Evolutionary conservation across 2,329 filamentous ascomycete species (phyloP).

Genomic region (Teratosphaeria pseudoeucalypti): DNA sequence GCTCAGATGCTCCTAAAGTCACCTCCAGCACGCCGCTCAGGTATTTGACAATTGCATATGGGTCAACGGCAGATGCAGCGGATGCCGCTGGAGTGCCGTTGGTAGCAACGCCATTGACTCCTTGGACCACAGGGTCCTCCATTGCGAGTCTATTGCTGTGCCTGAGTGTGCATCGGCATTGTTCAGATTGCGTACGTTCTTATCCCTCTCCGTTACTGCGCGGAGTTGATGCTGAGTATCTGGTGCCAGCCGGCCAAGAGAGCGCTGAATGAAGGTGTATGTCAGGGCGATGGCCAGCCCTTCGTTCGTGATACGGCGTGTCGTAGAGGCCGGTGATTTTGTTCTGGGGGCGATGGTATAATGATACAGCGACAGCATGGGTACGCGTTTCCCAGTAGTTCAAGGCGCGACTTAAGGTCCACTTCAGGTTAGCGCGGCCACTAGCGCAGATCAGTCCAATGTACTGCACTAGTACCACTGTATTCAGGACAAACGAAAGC

Average conservation of each 20-base stretch:
- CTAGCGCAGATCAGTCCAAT: background rate
- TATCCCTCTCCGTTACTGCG: background rate
- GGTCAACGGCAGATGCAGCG: slow-evolving; percentile 28
- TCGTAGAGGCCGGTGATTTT: background rate
- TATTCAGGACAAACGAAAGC: no score
- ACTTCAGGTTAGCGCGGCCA: background rate
- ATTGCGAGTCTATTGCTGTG: slow-evolving; percentile 12
- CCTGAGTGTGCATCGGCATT: background rate
- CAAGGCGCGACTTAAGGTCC: background rate
- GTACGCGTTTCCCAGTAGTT: background rate
- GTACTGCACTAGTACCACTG: no score
- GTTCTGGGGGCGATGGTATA: background rate
- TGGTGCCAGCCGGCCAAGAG: background rate
- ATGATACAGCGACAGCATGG: background rate
- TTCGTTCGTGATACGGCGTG: background rate
- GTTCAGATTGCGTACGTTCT: background rate
- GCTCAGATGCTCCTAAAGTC: slow-evolving; percentile 44
- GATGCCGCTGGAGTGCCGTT: slow-evolving; percentile 21
- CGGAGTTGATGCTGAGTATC: background rate
- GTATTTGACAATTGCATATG: slow-evolving; percentile 39
- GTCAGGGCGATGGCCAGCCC: background rate
- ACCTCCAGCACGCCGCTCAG: slow-evolving; percentile 38
- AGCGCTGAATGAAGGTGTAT: background rate
- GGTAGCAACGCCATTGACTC: slow-evolving; percentile 23
- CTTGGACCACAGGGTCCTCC: slow-evolving; percentile 29